Conservation (phyloP, 2,329 filamentous ascomycete species). For the Westerdykella aurantiaca region DNA sequence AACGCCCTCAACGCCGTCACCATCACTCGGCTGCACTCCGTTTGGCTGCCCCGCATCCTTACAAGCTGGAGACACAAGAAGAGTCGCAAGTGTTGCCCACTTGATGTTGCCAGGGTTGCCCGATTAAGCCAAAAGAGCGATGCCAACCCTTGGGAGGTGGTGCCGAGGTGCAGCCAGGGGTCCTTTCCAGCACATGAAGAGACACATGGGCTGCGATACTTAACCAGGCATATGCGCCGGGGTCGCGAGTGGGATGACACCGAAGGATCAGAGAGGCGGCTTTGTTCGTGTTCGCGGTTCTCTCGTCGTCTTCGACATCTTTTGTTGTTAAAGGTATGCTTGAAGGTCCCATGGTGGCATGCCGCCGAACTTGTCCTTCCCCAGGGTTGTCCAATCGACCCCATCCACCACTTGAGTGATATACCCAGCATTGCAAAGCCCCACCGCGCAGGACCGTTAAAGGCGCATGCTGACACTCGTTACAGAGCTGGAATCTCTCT, state of each 20-base stretch:
- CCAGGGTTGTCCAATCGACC: background rate
- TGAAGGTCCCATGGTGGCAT: background rate
- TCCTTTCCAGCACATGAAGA: background rate
- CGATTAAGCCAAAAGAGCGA: background rate
- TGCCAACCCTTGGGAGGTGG: background rate
- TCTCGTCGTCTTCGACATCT: too few relatives aligned
- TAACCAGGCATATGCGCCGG: background rate
- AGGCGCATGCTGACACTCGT: background rate
- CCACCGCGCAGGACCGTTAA: background rate
- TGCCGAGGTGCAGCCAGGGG: background rate
- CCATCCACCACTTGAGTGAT: background rate
- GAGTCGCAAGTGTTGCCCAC: background rate
- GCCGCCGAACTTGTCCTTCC: background rate
- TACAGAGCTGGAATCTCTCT: background rate
- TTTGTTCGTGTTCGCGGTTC: too few relatives aligned
- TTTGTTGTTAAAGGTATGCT: background rate
- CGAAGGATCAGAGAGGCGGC: too few relatives aligned
- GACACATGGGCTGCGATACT: background rate
- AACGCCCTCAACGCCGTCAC: too few relatives aligned
- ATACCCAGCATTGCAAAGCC: background rate
- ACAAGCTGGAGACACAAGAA: too few relatives aligned
- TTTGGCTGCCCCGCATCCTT: too few relatives aligned
- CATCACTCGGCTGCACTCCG: too few relatives aligned
- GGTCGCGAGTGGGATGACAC: too few relatives aligned
- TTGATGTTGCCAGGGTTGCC: background rate